Conservation (phyloP, 768 basidiomycete genomes). For the Lanmaoa rubissima region DNA sequence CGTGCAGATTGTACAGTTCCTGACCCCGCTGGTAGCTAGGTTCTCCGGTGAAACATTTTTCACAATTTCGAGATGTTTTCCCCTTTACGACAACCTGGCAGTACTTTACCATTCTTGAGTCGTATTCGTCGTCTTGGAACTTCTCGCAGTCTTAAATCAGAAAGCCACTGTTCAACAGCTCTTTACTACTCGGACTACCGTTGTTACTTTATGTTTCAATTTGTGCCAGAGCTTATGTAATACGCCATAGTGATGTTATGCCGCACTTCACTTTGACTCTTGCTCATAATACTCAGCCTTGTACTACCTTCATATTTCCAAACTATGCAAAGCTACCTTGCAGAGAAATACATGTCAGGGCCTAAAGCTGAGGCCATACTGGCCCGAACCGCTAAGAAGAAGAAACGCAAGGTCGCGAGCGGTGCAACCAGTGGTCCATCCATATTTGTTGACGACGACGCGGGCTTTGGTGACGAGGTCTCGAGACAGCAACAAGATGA, state of each 20-base stretch:
- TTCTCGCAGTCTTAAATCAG: not conserved
- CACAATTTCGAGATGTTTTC: not conserved
- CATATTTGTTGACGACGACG: slow-evolving; percentile 66
- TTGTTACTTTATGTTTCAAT: too few relatives aligned
- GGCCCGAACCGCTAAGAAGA: slow-evolving; percentile 61
- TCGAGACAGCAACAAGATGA: slow-evolving; percentile 53
- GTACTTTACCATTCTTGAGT: not conserved
- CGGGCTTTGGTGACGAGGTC: slow-evolving; percentile 56
- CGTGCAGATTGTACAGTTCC: not conserved
- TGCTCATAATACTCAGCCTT: not conserved
- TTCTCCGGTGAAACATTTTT: not conserved
- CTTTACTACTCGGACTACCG: not conserved
- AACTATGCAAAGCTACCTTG: slow-evolving; percentile 77
- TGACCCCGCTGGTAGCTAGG: not conserved
- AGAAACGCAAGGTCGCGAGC: slow-evolving; percentile 56
- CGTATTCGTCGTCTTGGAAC: not conserved
- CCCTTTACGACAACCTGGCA: not conserved
- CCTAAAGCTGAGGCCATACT: slow-evolving; percentile 95
- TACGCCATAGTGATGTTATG: not conserved
- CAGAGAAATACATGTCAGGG: slow-evolving; percentile 94
- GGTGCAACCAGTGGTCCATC: slow-evolving; percentile 26
- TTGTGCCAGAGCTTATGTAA: slow-evolving; percentile 6
- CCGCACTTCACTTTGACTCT: not conserved
- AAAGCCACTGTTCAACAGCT: not conserved
- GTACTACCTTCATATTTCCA: not conserved